Evolutionary conservation across 306 rosid species (phyloP), one percentile per base, ranked within the genome.

Genomic region (Begonia masoniana): DNA sequence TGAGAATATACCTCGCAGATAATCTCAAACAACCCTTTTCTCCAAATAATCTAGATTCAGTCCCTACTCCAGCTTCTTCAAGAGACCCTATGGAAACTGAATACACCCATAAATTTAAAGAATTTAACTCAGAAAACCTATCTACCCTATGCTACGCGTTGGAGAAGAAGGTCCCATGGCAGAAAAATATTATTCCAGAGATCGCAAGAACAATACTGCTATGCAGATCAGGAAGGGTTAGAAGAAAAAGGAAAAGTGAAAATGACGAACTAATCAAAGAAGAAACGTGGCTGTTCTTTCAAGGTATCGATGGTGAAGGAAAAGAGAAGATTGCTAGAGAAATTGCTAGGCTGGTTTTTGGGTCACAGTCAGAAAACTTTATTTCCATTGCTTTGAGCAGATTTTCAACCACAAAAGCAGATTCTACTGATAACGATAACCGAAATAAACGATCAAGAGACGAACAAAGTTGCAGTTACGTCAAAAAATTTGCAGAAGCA

Each of bases 241-340:
- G 76, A 76, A 86, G 96, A 69, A 83, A 73, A 73, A 81, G 69
- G 39, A 71, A 73, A 43, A 54, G 36, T 13, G 64, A 67, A 45
- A 45, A 12, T 56, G 55, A 50, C 54, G 62, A 19, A 5, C 46
- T 15, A 48, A 57, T 47, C 10, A 91, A 92, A 74, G 84, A 92
- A 63, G 99, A 92, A 61, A 86, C 99, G 0, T 92, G 96, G 99
- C 53, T 92, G 68, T 73, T 92, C 46, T 92, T 92, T 62, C 96
- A 83, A 81, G 96, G 49, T 12, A 45, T n/a, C 63, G 99, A 92
- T 46, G 13, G 64, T 50, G 74, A 59, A 66, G 96, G 69, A 0
- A 92, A 92, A 56, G 82, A 77, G 59, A 79, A 74, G 66, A 76
- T 92, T 43, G 88, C 88, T 6, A 76, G 63, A 48, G 99, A 92